A percentile compares a stretch with the other conserved stretches of the same genome.
These are phyloP conservation scores for Ziziphus jujuba DNA, from an alignment of 306 rosid species.

Conservation along the genomic window DNA sequence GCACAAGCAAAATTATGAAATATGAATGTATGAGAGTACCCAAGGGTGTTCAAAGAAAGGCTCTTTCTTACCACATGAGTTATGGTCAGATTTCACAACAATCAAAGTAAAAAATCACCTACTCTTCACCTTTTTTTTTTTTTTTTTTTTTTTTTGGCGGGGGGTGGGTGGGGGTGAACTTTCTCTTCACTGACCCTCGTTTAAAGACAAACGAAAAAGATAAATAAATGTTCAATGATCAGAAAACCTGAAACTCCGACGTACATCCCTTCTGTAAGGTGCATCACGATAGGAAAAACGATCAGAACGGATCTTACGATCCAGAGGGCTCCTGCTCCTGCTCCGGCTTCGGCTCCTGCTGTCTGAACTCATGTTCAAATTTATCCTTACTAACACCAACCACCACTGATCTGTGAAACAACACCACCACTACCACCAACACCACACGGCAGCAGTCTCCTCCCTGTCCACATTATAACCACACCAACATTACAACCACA, in stretches of 20 bases:
- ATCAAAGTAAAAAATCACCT: conserved; percentile 12
- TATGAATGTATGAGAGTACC: neutral
- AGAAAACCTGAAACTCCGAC: conserved; percentile 98
- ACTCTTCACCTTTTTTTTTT: no score
- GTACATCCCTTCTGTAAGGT: conserved; percentile 95
- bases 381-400: conserved; percentile 54
- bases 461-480: conserved; percentile 99
- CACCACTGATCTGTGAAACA: conserved; percentile 58
- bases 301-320: conserved; percentile 93
- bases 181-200: conserved; percentile 27
- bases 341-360: conserved; percentile 93
- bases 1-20: neutral
- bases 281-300: conserved; percentile 93
- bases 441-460: conserved; percentile 64
- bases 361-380: conserved; percentile 82
- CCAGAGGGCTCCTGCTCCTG: conserved; percentile 93
- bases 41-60: neutral
- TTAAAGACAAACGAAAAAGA: conserved; percentile 25
- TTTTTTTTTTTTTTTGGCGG: no score
- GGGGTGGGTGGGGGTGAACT: no score
- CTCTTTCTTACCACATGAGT: conserved; percentile 10
- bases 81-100: conserved; percentile 16
- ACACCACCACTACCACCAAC: conserved; percentile 68
- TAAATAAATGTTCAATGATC: conserved; percentile 37
- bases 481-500: conserved; percentile 82